phyloP scores from a whole-genome alignment of 192 early-diverging fungal species.

The Coemansia sp. region DNA sequence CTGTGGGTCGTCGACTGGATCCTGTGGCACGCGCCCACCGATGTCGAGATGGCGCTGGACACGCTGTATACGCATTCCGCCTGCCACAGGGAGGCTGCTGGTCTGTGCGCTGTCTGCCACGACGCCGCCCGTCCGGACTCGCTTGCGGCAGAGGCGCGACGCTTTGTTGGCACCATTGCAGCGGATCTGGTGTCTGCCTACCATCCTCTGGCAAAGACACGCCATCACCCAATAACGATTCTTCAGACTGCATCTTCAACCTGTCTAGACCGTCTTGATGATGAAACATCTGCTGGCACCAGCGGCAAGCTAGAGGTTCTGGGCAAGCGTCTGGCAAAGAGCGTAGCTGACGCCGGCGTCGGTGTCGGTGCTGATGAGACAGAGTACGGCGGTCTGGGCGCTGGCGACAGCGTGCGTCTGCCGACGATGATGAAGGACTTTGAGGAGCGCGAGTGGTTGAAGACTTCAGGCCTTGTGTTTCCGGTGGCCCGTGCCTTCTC shows the following conservation, averaged over 20 bases:
- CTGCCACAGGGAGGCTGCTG: not conserved
- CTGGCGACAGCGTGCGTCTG: constrained; percentile 13
- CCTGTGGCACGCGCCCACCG: constrained; percentile 53
- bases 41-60: constrained; percentile 48
- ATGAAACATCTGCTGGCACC: constrained; percentile 20
- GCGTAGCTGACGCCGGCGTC: not conserved
- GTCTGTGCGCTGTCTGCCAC: not conserved
- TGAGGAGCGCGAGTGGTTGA: constrained; percentile 42
- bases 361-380: constrained; percentile 13
- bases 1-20: constrained; percentile 49
- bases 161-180: constrained; percentile 17
- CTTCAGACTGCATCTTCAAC: constrained; percentile 52
- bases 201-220: constrained; percentile 26
- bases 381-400: constrained; percentile 39
- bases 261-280: constrained; percentile 43
- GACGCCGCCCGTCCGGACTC: not conserved
- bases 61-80: constrained; percentile 32
- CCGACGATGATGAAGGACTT: constrained; percentile 38
- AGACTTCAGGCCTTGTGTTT: constrained; percentile 4
- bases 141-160: constrained; percentile 1
- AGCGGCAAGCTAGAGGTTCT: constrained; percentile 25
- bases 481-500: constrained; percentile 24
- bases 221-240: constrained; percentile 36
- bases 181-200: constrained; percentile 37
- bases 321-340: constrained; percentile 27